Evolutionary conservation across 1,139 yeast genomes (phyloP), one percentile per base, ranked within the genome.

Genomic region (Zhuliangozyma parablackwelliae): DNA sequence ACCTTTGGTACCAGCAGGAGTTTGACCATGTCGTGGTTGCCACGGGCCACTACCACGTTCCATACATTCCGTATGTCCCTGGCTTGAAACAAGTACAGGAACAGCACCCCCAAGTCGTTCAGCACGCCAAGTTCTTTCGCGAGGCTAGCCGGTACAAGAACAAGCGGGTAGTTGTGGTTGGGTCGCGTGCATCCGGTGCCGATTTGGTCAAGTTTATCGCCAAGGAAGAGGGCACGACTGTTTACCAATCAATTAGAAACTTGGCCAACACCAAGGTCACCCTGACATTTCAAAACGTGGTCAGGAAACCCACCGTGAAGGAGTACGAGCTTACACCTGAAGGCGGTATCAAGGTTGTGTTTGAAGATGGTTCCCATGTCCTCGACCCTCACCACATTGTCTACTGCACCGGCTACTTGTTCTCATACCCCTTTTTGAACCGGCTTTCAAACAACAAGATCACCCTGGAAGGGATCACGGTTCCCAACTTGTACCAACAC

Each of bases 351-450:
- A 49, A 45, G 20, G 64, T 61, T 5, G 40, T 48, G 6, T 65
- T 65, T 41, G 54, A 43, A 1, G 69, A 64, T 43, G 67, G 57
- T 6, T 37, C 59, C 1, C 47, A 42, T 23, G 42, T 62, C 2
- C 23, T 29, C 2, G 51, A 59, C 33, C 68, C 69, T 8, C 73
- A 69, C 42, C 48, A 54, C 38, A 50, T 70, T 9, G 53, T 68
- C 7, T 71, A 68, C 46, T 72, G 69, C 4, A 71, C 77, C 0
- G 77, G 77, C 0, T 71, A 66, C 48, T 60, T 61, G 35, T 67
- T 57, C 42, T 66, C 72, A 23, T 69, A 57, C 42, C 76, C 77
- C 5, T 70, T 63, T 39, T 52, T 71, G 37, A 54, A 56, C 31
- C 44, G 63, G 5, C 45, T 61, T 21, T 37, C 53, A 45, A 45